Percentiles rank a stretch among this genome's conserved stretches.
Evolutionary conservation across 2,329 filamentous ascomycete genomes (phyloP).

Genomic region (Fusarium torreyae): DNA sequence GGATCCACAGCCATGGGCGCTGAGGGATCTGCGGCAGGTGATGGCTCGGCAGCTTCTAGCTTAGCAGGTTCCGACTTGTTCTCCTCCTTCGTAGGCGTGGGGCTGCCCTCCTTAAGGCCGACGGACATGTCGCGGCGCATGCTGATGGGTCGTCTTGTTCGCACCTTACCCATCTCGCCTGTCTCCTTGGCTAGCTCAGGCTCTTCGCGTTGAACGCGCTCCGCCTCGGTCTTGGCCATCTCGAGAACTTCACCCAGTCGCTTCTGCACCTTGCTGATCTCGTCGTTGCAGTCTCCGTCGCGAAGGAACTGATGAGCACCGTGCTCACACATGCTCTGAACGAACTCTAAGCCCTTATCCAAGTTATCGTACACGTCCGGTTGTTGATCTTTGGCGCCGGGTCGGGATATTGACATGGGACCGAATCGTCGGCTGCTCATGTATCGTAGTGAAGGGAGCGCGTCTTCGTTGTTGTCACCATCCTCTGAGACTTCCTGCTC

Average conservation of each 20-base stretch:
- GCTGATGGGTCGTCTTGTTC: slow-evolving; percentile 67
- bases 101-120: slow-evolving; percentile 50
- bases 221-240: slow-evolving; percentile 72
- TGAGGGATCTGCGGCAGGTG: slow-evolving; percentile 28
- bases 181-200: slow-evolving; percentile 60
- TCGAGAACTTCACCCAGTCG: slow-evolving; percentile 75
- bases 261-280: slow-evolving; percentile 78
- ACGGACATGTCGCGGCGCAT: slow-evolving; percentile 64
- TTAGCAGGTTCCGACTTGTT: slow-evolving; percentile 47
- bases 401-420: slow-evolving; percentile 49
- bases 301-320: slow-evolving; percentile 92
- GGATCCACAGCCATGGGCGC: slow-evolving; percentile 54
- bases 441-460: slow-evolving; percentile 59
- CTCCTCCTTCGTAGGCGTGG: slow-evolving; percentile 44
- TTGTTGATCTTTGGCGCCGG: slow-evolving; percentile 47
- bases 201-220: slow-evolving; percentile 68
- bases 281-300: slow-evolving; percentile 85
- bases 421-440: slow-evolving; percentile 57
- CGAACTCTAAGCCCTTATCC: slow-evolving; percentile 84
- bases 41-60: slow-evolving; percentile 44
- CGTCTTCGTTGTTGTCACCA: slow-evolving; percentile 60
- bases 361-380: slow-evolving; percentile 77
- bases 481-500: slow-evolving; percentile 71
- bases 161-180: slow-evolving; percentile 58
- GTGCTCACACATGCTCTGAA: slow-evolving; percentile 86